Percentiles rank a stretch among this genome's conserved stretches.
Conservation (phyloP, 345 rosid genomes). For the Boechera stricta region DNA sequence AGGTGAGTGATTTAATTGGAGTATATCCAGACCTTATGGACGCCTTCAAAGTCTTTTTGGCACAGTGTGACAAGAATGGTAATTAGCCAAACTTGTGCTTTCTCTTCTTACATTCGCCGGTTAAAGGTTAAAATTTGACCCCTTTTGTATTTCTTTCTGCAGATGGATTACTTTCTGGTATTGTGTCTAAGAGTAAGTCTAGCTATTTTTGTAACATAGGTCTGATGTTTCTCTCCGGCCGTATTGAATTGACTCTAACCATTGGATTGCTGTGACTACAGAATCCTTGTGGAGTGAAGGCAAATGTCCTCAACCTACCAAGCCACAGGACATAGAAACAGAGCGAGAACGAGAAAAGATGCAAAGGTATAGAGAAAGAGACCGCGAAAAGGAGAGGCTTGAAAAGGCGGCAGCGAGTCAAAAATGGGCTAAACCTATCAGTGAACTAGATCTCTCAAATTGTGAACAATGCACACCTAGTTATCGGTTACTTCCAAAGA, state of each 20-base stretch:
- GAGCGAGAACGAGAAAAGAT: constrained; percentile 66
- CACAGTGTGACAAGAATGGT: constrained; percentile 88
- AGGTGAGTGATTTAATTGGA: constrained; percentile 83
- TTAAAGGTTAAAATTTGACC: constrained; percentile 13
- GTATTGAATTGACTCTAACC: constrained; percentile 4
- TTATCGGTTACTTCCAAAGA: constrained; percentile 91
- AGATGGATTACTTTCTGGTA: constrained; percentile 87
- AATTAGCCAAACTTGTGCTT: constrained; percentile 35
- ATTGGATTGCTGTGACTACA: constrained; percentile 44
- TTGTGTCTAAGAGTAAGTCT: constrained; percentile 86
- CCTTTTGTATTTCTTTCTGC: constrained; percentile 47
- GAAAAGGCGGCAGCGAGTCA: constrained; percentile 81
- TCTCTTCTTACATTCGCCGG: constrained; percentile 5
- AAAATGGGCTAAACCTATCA: constrained; percentile 81
- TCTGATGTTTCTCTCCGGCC: constrained; percentile 3
- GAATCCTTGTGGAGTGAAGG: constrained; percentile 74
- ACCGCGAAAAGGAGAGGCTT: constrained; percentile 80
- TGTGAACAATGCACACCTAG: constrained; percentile 99
- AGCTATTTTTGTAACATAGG: neutral
- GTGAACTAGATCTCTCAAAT: constrained; percentile 93
- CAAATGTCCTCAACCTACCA: constrained; percentile 63
- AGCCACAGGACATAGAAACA: constrained; percentile 75
- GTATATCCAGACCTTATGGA: constrained; percentile 86
- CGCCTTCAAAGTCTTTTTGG: constrained; percentile 81
- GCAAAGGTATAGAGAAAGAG: constrained; percentile 73